These are phyloP conservation scores for Athelia psychrophila DNA, from an alignment of 1,284 basidiomycete species.

Conservation along the genomic window DNA sequence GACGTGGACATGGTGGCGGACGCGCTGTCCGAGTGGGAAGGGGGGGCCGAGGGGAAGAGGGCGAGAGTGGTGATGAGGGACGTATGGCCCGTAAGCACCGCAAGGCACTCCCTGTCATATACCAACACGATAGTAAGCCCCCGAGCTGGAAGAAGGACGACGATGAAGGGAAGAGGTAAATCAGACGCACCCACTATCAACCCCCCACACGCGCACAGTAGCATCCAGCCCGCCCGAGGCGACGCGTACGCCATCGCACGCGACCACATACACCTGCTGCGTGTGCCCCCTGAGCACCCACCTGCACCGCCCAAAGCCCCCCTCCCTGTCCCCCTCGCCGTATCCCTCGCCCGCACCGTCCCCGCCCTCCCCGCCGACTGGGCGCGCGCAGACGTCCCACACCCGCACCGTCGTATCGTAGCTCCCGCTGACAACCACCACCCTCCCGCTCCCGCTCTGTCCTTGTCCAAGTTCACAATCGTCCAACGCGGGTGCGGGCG, in stretches of 20 bases:
- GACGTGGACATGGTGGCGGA: constrained; percentile 94
- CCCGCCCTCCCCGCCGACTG: no score
- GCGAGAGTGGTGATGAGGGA: constrained; percentile 94
- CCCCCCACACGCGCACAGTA: constrained; percentile 88
- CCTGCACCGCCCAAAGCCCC: constrained; percentile 84
- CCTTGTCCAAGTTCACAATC: constrained; percentile 87
- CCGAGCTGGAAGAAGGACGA: constrained; percentile 1
- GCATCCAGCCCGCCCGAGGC: constrained; percentile 92
- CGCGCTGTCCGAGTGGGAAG: constrained; percentile 48
- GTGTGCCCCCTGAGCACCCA: constrained; percentile 88
- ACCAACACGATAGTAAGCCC: no score
- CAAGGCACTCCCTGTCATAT: constrained; percentile 80
- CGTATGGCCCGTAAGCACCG: constrained; percentile 90
- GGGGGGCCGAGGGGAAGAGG: constrained; percentile 32
- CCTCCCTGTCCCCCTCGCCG: constrained; percentile 28
- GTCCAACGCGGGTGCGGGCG: constrained; percentile 78
- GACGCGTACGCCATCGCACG: constrained; percentile 85
- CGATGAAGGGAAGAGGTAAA: constrained; percentile 4
- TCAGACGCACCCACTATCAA: constrained; percentile 63
- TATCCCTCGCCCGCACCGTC: no score
- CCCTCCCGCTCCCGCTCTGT: constrained; percentile 91
- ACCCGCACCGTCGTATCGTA: constrained; percentile 87
- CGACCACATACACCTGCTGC: constrained; percentile 91
- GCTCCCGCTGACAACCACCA: constrained; percentile 82
- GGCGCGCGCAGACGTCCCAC: constrained; percentile 26